Evolutionary conservation across 805 yeast species (phyloP), one percentile per base, ranked within the genome.

Genomic region (Hanseniaspora taiwanica): DNA sequence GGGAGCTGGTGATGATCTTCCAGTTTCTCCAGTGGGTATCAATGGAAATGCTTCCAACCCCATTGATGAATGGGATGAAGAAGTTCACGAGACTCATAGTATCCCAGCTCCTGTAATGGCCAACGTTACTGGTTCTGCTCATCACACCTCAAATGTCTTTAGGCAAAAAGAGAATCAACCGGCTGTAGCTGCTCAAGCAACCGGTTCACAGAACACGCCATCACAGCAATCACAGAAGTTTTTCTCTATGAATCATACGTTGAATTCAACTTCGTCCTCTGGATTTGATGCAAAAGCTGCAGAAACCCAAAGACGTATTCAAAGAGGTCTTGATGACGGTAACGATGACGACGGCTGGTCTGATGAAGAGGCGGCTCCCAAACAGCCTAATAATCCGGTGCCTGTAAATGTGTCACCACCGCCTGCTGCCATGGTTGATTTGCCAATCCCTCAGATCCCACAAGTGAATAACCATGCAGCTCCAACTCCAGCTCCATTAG

Each of bases 261-360:
- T 56, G 1, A 46, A 44, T n/a, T 14, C 36, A 6, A 36, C 42
- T 2, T 29, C 46, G 2, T 27, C 46, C 13, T 52, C 63, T 3
- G 46, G 58, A 0, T 60, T 76, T 47, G 83, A 78, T 51, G 62
- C 72, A 1, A 66, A 66, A 45, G 73, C 74, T 44, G 73, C 81
- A 21, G 79, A 76, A 42, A 79, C 78, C 2, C 87, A 81, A 57
- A 67, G 91, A 58, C 74, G 71, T 21, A 73, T 82, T 6, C 89
- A 81, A 55, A 67, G 87, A 57, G 69, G 69, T 14, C 42, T 58
- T 25, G 63, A 53, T 36, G 58, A 53, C 38, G 58, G 56, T 38
- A 62, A 60, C 17, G 49, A 27, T 8, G 47, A 3, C 37, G 54
- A n/a, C 35, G 51, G 39, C 39, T 39, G 19, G 29, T 27, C 39